Conservation (phyloP, 2,329 filamentous ascomycete species). For the Epichloe typhina region DNA sequence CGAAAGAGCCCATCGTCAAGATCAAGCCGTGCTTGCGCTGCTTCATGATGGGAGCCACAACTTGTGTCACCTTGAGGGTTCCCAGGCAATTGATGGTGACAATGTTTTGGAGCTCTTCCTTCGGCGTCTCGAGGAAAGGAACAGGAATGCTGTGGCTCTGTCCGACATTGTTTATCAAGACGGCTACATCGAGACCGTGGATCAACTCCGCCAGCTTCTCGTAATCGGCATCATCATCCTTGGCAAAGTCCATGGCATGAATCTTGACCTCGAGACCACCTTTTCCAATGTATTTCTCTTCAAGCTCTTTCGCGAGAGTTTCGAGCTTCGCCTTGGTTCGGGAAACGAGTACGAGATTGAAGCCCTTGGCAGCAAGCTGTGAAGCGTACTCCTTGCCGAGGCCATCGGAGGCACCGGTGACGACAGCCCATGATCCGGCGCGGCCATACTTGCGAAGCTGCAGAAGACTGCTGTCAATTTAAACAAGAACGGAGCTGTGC, state of each 20-base stretch:
- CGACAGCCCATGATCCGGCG: slow-evolving; percentile 83
- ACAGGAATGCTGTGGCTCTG: slow-evolving; percentile 89
- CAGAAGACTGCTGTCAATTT: slow-evolving; percentile 1
- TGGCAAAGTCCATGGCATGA: slow-evolving; percentile 82
- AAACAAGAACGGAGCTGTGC: too few species aligned
- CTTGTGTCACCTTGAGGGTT: slow-evolving; percentile 76
- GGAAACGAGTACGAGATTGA: slow-evolving; percentile 89
- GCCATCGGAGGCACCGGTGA: slow-evolving; percentile 92
- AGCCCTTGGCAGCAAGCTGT: slow-evolving; percentile 81
- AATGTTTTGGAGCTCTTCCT: slow-evolving; percentile 75
- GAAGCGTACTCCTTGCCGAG: slow-evolving; percentile 92
- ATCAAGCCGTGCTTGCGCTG: slow-evolving; percentile 77
- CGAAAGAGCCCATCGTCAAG: slow-evolving; percentile 95
- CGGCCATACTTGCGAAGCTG: slow-evolving; percentile 84
- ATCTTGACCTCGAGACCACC: slow-evolving; percentile 55
- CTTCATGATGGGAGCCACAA: slow-evolving; percentile 74
- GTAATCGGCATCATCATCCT: slow-evolving; percentile 71
- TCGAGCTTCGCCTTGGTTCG: slow-evolving; percentile 90
- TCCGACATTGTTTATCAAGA: slow-evolving; percentile 95
- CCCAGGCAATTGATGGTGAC: slow-evolving; percentile 91
- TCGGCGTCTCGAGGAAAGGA: slow-evolving; percentile 66
- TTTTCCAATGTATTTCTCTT: slow-evolving; percentile 48
- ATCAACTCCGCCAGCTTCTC: slow-evolving; percentile 55
- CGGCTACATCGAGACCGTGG: slow-evolving; percentile 62
- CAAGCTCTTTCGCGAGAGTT: slow-evolving; percentile 61